Evolutionary conservation across 1,139 yeast genomes (phyloP).

Genomic region (Blastobotrys malaysiensis): DNA sequence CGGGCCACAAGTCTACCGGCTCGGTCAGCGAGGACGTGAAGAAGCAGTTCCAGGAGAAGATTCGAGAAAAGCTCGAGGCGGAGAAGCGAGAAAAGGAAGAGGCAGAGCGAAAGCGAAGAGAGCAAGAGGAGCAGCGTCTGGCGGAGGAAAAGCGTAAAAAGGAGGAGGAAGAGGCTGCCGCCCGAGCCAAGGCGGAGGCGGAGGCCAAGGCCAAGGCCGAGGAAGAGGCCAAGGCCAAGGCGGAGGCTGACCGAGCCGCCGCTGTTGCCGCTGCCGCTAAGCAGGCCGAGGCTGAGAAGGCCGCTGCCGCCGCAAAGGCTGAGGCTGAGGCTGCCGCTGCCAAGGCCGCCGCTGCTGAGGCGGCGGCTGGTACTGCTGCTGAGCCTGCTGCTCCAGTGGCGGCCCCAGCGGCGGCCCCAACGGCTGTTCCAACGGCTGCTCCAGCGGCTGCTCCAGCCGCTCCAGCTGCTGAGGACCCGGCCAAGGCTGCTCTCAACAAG

Average conservation of each 20-base stretch:
- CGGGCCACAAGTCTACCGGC: slow-evolving; percentile 11
- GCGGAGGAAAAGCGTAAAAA: slow-evolving; percentile 16
- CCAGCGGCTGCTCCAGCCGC: slow-evolving; percentile 21
- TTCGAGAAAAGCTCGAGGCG: slow-evolving; percentile 16
- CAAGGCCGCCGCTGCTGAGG: slow-evolving; percentile 8
- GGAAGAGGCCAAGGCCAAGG: slow-evolving; percentile 11
- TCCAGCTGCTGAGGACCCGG: slow-evolving; percentile 16
- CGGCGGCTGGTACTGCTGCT: slow-evolving; percentile 10
- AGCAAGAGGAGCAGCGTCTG: slow-evolving; percentile 13
- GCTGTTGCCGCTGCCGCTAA: slow-evolving; percentile 7
- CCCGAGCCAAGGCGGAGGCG: slow-evolving; percentile 15
- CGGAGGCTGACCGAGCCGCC: slow-evolving; percentile 8
- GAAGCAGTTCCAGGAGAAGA: slow-evolving; percentile 24
- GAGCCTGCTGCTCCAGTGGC: slow-evolving; percentile 14
- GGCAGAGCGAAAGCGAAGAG: slow-evolving; percentile 17
- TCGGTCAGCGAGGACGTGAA: slow-evolving; percentile 16
- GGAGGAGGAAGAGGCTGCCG: slow-evolving; percentile 20
- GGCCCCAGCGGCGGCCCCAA: slow-evolving; percentile 21
- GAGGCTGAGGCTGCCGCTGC: slow-evolving; percentile 5
- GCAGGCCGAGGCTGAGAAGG: slow-evolving; percentile 13
- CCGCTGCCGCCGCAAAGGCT: slow-evolving; percentile 5
- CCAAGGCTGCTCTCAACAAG: slow-evolving; percentile 15
- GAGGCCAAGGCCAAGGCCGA: slow-evolving; percentile 15
- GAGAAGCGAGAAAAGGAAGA: slow-evolving; percentile 21
- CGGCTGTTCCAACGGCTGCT: slow-evolving; percentile 15